A percentile compares a stretch with the other conserved stretches of the same genome.
These are phyloP conservation scores for Kurtzmaniella quercitrusa DNA, from an alignment of 1,139 yeast species.

Conservation along the genomic window DNA sequence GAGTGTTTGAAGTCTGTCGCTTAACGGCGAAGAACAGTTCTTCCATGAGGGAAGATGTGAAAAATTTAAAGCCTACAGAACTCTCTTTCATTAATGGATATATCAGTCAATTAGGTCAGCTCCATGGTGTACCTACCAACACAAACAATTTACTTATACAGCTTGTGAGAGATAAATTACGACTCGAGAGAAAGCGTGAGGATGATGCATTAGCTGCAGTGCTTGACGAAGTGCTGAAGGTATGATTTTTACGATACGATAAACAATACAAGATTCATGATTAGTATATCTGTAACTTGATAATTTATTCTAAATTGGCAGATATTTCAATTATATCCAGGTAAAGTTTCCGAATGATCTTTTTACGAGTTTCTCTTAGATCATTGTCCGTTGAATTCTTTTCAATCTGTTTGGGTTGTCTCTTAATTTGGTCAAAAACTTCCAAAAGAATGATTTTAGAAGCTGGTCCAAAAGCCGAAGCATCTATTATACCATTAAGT, in stretches of 20 bases:
- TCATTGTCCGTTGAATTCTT: neutral
- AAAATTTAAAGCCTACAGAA: conserved; percentile 62
- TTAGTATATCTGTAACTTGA: too few relatives aligned
- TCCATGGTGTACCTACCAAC: conserved; percentile 36
- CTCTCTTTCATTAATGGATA: conserved; percentile 78
- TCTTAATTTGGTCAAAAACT: conserved; percentile 20
- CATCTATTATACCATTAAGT: conserved; percentile 43
- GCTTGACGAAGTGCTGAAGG: neutral
- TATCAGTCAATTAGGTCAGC: conserved; percentile 49
- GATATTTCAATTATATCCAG: neutral
- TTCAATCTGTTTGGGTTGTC: neutral
- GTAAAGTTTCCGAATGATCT: neutral
- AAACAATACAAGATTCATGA: conserved; percentile 5
- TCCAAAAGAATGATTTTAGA: conserved; percentile 26
- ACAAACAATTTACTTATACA: conserved; percentile 45
- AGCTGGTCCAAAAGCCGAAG: conserved; percentile 31
- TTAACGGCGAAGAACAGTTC: conserved; percentile 60
- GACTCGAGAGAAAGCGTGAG: conserved; percentile 31
- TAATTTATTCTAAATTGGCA: neutral
- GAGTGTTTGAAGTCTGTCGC: conserved; percentile 46
- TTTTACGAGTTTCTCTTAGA: neutral
- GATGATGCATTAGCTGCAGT: conserved; percentile 8
- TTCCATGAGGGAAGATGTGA: conserved; percentile 84
- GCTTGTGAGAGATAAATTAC: conserved; percentile 44
- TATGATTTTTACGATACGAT: too few relatives aligned